Conservation (phyloP, 352 stramenopile species). For the Pythium plurisporium region DNA sequence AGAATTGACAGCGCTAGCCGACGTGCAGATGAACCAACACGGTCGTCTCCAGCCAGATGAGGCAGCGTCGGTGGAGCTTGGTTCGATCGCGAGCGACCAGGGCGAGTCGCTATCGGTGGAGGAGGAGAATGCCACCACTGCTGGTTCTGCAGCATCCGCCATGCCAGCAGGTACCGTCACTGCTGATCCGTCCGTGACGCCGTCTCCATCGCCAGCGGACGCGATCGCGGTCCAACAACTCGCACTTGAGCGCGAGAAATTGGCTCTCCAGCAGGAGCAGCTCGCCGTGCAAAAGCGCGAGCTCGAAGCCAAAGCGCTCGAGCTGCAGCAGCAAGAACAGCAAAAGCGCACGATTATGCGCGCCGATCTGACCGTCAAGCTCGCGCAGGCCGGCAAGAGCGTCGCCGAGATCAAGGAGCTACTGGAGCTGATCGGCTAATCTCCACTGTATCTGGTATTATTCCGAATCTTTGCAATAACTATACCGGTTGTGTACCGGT, state of each 20-base stretch:
- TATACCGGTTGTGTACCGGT: background rate
- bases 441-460: background rate
- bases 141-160: too few relatives aligned
- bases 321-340: slow-evolving; percentile 34
- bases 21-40: too few relatives aligned
- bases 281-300: slow-evolving; percentile 30
- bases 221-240: slow-evolving; percentile 11
- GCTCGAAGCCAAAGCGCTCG: slow-evolving; percentile 36
- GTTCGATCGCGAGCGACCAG: too few relatives aligned
- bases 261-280: slow-evolving; percentile 31
- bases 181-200: background rate
- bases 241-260: slow-evolving; percentile 33
- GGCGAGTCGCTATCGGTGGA: too few relatives aligned
- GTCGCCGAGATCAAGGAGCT: slow-evolving; percentile 21
- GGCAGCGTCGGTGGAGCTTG: too few relatives aligned
- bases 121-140: too few relatives aligned
- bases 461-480: background rate
- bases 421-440: slow-evolving; percentile 8
- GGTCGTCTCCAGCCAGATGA: too few relatives aligned
- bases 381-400: slow-evolving; percentile 21
- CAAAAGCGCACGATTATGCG: slow-evolving; percentile 15
- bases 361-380: slow-evolving; percentile 19
- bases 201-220: background rate
- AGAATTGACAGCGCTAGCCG: too few relatives aligned
- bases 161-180: too few relatives aligned